phyloP scores from a whole-genome alignment of 2,329 filamentous ascomycete genomes.

The Chrysoporthe puriensis region DNA sequence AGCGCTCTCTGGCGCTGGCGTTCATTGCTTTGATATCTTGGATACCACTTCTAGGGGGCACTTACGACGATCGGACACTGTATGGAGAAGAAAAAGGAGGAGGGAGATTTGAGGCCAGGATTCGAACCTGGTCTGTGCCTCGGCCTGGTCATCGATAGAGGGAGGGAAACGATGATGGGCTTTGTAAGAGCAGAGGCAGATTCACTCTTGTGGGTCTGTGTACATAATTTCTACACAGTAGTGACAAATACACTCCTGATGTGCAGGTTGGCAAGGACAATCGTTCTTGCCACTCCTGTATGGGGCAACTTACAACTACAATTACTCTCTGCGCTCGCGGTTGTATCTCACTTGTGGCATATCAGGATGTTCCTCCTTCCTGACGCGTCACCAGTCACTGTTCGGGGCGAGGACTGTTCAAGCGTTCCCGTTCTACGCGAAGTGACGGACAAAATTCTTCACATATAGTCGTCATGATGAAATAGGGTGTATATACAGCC shows the following conservation, averaged over 20 bases:
- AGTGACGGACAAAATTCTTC: not conserved
- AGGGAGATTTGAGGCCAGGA: conserved; percentile 19
- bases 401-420: not conserved
- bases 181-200: conserved; percentile 15
- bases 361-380: not conserved
- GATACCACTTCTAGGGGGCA: conserved; percentile 29
- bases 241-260: conserved; percentile 24
- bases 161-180: not conserved
- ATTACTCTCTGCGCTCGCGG: not conserved
- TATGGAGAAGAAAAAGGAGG: conserved; percentile 18
- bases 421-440: not conserved
- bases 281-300: conserved; percentile 3
- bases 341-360: not conserved
- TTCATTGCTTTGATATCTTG: conserved; percentile 28
- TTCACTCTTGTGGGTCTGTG: conserved; percentile 14
- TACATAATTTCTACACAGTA: conserved; percentile 24
- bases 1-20: conserved; percentile 26
- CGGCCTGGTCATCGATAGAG: conserved; percentile 18
- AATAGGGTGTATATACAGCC: not conserved
- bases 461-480: not conserved
- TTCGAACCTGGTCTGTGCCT: conserved; percentile 11
- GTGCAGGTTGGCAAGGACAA: conserved; percentile 15
- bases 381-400: not conserved
- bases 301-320: conserved; percentile 7
- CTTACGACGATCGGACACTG: conserved; percentile 26